Evolutionary conservation across 768 basidiomycete species (phyloP).

Genomic region (Leccinum longicurvipes): DNA sequence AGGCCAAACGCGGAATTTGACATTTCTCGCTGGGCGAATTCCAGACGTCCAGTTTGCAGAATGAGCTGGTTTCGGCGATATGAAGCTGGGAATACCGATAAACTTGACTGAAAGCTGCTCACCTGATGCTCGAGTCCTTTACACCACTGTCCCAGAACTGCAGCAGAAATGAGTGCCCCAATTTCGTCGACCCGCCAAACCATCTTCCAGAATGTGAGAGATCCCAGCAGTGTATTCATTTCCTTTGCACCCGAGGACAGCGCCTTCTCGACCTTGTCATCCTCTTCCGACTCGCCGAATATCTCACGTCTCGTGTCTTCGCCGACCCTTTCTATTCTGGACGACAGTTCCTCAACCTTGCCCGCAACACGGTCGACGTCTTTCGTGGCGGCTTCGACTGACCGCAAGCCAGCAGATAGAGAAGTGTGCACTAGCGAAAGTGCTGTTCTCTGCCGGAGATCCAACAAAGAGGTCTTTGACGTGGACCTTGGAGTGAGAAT

Average conservation of each 20-base stretch:
- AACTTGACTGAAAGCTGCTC: not conserved
- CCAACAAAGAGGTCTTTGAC: conserved; percentile 9
- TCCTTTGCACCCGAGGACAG: conserved; percentile 28
- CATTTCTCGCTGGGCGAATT: conserved; percentile 43
- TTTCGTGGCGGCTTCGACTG: conserved; percentile 28
- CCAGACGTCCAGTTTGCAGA: conserved; percentile 60
- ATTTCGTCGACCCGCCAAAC: conserved; percentile 42
- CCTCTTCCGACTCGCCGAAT: conserved; percentile 32
- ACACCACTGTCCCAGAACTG: conserved; percentile 37
- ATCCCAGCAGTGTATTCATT: conserved; percentile 30
- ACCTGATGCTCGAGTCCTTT: conserved; percentile 52
- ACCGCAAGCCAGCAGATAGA: conserved; percentile 35
- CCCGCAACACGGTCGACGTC: conserved; percentile 36
- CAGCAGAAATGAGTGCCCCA: conserved; percentile 30
- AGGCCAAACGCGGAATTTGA: conserved; percentile 40
- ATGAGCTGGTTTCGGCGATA: conserved; percentile 44
- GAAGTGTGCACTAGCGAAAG: conserved; percentile 39
- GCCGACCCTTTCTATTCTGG: conserved; percentile 38
- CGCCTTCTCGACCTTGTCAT: conserved; percentile 24
- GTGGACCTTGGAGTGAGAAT: conserved; percentile 7
- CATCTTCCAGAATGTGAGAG: conserved; percentile 38
- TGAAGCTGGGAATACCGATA: not conserved
- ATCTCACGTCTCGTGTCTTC: conserved; percentile 36
- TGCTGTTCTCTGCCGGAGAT: conserved; percentile 37
- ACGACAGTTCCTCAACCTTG: conserved; percentile 37